These are phyloP conservation scores for Leishmania aethiopica DNA, from an alignment of 208 protist genomes.

Conservation along the genomic window DNA sequence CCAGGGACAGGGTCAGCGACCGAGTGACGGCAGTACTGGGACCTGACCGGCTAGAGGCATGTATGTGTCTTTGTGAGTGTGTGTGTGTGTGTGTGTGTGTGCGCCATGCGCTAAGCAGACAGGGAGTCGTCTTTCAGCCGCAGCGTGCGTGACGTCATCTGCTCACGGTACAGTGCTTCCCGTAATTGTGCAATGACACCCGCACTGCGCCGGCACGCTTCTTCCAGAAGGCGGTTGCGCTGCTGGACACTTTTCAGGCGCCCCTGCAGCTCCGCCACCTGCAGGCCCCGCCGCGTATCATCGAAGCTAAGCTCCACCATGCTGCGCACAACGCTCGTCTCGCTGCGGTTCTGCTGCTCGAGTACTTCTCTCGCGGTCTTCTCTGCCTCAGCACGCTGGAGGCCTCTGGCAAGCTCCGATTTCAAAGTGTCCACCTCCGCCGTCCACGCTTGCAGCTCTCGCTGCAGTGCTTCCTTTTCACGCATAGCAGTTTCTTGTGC, in stretches of 20 bases:
- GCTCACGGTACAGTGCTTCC: slow-evolving; percentile 50
- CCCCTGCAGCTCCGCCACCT: slow-evolving; percentile 12
- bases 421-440: slow-evolving; percentile 26
- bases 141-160: slow-evolving; percentile 22
- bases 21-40: background rate
- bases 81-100: background rate
- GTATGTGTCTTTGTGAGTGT: background rate
- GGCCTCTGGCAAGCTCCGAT: background rate
- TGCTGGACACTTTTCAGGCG: slow-evolving; percentile 18
- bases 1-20: background rate
- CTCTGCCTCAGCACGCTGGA: slow-evolving; percentile 17
- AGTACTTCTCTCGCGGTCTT: slow-evolving; percentile 14
- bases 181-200: slow-evolving; percentile 67
- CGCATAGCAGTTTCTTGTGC: slow-evolving; percentile 13
- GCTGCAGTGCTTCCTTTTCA: slow-evolving; percentile 29
- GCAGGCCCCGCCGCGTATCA: slow-evolving; percentile 14
- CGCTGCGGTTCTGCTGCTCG: slow-evolving; percentile 22
- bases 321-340: slow-evolving; percentile 16
- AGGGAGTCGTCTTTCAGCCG: slow-evolving; percentile 5
- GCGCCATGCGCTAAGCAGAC: background rate
- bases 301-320: slow-evolving; percentile 29
- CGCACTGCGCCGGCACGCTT: slow-evolving; percentile 52
- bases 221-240: slow-evolving; percentile 53
- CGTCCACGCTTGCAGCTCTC: slow-evolving; percentile 28
- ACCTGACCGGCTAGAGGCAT: background rate